Base-by-base conservation (phyloP, 179 eudicot species). In the Vitellaria paradoxa region DNA sequence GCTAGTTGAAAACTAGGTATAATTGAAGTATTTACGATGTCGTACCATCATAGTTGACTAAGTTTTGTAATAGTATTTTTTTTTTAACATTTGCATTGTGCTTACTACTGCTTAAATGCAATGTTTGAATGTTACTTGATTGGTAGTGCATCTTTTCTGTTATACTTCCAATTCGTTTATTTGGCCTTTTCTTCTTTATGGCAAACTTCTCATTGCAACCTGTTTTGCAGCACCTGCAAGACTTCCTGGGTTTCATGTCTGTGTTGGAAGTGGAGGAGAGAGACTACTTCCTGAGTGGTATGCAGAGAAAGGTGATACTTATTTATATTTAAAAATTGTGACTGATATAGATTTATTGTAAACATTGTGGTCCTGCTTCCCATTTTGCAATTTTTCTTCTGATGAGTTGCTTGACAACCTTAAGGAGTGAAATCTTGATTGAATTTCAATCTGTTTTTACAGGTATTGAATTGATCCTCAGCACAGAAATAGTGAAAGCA, bases 241-340 rank as follows among this genome's bases (percentile, higher is more conserved):
- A 81, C 98, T 96, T 75, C 99, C 99, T 64, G 99, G 99, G 13
- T 96, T 96, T 83, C 96, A 96, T 84, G 88, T 84, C 49, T 96
- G 99, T 83, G 98, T 96, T 77, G 99, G 99, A 85, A 86, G 99
- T 75, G 99, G 98, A 74, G 99, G 99, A 70, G 99, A 96, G 88
- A 91, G 91, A 70, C 91, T 89, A 76, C 89, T 88, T 83, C 97
- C 97, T 49, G 97, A 92, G 84, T 96, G 99, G 99, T 96, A 96
- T 68, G 75, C 86, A 53, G 97, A 92, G 84, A 96, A 93, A 80
- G 99, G 99, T 96, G 82, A 23, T 49, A 15, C 21, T 55, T 55
- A 23, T 20, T n/a, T 47, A 52, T 26, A 18, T 76, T 14, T 55
- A 37, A 20, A 20, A 75, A 23, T 24, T 71, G 26, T 40, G 26